Percentiles rank a stretch among this genome's conserved stretches.
Conservation (phyloP, 805 yeast genomes). For the Candida awuae region DNA sequence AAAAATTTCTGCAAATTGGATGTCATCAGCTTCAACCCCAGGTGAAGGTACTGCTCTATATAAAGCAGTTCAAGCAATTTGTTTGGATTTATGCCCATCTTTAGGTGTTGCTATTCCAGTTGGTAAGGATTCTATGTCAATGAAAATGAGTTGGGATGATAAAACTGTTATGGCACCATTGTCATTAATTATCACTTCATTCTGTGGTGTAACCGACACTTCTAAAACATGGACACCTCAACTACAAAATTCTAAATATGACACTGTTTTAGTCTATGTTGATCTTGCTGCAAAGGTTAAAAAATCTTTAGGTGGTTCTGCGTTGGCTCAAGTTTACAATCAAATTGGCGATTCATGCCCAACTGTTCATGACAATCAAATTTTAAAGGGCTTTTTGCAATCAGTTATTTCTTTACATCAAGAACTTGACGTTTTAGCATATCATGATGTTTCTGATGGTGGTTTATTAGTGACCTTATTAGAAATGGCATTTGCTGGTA, state of each 20-base stretch:
- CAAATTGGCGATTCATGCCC: conserved; percentile 82
- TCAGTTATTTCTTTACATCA: conserved; percentile 69
- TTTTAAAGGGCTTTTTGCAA: conserved; percentile 62
- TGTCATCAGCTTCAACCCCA: conserved; percentile 91
- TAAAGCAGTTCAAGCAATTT: conserved; percentile 96
- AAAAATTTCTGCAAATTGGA: conserved; percentile 96
- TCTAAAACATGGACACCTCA: conserved; percentile 94
- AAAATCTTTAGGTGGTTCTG: conserved; percentile 82
- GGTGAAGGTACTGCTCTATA: conserved; percentile 95
- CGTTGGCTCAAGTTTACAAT: conserved; percentile 86
- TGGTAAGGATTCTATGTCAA: conserved; percentile 98
- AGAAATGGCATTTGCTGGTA: conserved; percentile 97
- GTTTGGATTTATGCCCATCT: conserved; percentile 88
- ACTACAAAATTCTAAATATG: conserved; percentile 41
- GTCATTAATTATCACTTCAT: conserved; percentile 84
- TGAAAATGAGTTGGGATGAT: conserved; percentile 96
- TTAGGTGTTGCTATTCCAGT: conserved; percentile 91
- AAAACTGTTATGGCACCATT: conserved; percentile 95
- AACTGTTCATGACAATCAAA: conserved; percentile 59
- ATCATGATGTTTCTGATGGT: conserved; percentile 96
- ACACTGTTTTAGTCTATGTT: conserved; percentile 64
- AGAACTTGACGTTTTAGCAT: conserved; percentile 60
- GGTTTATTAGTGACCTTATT: conserved; percentile 77
- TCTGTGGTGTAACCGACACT: conserved; percentile 79
- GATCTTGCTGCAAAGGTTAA: conserved; percentile 55